Percentiles rank a stretch among this genome's conserved stretches.
Conservation (phyloP, 2,329 filamentous ascomycete genomes). For the Daldinia eschscholtzii region DNA sequence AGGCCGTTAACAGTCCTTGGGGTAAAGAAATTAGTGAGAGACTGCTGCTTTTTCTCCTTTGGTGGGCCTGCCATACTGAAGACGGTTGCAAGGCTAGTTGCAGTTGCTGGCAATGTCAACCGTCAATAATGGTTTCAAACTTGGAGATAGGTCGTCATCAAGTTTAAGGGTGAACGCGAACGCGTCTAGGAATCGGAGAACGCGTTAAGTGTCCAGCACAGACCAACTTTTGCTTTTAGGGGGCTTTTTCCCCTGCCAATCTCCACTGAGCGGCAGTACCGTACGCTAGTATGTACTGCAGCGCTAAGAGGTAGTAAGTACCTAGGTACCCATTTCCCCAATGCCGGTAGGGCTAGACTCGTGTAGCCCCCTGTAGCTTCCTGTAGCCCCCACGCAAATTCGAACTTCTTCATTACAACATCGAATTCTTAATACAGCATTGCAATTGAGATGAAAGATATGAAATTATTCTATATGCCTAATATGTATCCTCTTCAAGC, state of each 20-base stretch:
- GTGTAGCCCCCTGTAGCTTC: background rate
- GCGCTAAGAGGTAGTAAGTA: too few relatives aligned
- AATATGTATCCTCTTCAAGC: background rate
- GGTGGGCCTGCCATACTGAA: conserved; percentile 55
- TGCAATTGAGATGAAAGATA: background rate
- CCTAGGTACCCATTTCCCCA: background rate
- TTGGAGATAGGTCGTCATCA: conserved; percentile 5
- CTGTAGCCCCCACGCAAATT: conserved; percentile 1
- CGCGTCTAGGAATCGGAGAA: conserved; percentile 33
- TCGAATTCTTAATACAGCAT: background rate
- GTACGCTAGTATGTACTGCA: background rate
- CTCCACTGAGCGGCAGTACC: conserved; percentile 12
- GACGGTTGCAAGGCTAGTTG: background rate
- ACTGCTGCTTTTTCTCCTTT: conserved; percentile 77
- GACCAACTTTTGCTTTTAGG: conserved; percentile 30
- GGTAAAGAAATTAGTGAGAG: conserved; percentile 88
- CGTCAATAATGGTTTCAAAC: conserved; percentile 12
- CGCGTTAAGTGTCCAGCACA: conserved; percentile 44
- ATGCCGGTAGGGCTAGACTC: background rate
- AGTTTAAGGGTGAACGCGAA: conserved; percentile 29
- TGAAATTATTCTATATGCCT: conserved; percentile 6
- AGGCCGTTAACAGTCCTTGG: conserved; percentile 67
- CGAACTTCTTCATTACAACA: background rate
- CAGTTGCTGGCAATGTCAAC: conserved; percentile 2
- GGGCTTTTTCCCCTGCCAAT: conserved; percentile 1